These are phyloP conservation scores for Dioscorea alata DNA, from an alignment of 106 monocot genomes.

Conservation along the genomic window DNA sequence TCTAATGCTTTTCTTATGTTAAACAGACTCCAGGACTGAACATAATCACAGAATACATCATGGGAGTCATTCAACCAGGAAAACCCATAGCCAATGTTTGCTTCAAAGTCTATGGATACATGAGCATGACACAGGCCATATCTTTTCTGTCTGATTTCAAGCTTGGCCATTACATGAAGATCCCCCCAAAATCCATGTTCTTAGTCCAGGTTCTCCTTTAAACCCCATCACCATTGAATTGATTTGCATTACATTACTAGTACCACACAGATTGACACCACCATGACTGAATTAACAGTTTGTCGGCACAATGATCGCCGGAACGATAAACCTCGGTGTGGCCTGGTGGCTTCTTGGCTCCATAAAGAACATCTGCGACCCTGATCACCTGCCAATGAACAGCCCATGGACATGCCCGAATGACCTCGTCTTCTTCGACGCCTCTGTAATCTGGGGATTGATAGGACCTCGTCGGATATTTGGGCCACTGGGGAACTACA, in stretches of 20 bases:
- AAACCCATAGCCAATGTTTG: slow-evolving; percentile 86
- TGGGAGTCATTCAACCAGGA: slow-evolving; percentile 82
- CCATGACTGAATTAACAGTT: slow-evolving; percentile 27
- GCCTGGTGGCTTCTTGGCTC: slow-evolving; percentile 93
- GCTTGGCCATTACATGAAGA: slow-evolving; percentile 95
- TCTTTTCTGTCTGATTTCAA: slow-evolving; percentile 89
- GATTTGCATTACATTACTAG: neutral
- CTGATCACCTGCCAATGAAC: slow-evolving; percentile 39
- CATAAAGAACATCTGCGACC: slow-evolving; percentile 62
- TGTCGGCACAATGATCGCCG: slow-evolving; percentile 71
- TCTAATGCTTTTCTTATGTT: too few species aligned
- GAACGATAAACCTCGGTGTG: slow-evolving; percentile 65
- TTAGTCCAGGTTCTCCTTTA: slow-evolving; percentile 49
- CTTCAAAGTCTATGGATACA: slow-evolving; percentile 96
- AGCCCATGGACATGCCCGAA: slow-evolving; percentile 95
- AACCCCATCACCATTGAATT: neutral
- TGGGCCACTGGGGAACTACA: slow-evolving; percentile 52
- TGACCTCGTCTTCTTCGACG: slow-evolving; percentile 91
- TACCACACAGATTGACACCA: too few species aligned
- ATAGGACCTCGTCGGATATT: slow-evolving; percentile 60
- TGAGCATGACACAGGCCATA: slow-evolving; percentile 95
- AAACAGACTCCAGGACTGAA: slow-evolving; percentile 82
- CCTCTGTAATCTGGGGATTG: slow-evolving; percentile 91
- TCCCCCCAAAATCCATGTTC: slow-evolving; percentile 93
- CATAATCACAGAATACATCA: slow-evolving; percentile 86